phyloP scores from a whole-genome alignment of 2,329 filamentous ascomycete species.

The Blastomyces silverae region DNA sequence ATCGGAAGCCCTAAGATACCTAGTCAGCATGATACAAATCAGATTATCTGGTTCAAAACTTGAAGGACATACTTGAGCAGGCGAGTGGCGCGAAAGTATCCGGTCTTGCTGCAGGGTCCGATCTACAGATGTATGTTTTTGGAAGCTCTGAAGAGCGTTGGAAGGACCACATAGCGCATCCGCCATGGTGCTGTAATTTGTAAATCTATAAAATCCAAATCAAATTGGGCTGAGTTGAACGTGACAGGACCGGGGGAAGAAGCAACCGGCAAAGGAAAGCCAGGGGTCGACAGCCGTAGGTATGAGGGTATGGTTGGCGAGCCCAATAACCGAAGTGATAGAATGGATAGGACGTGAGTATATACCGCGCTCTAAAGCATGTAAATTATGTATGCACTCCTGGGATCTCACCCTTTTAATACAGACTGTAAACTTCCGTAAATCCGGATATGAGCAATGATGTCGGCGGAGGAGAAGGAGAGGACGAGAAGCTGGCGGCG shows the following conservation, averaged over 20 bases:
- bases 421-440: not conserved
- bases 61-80: slow-evolving; percentile 47
- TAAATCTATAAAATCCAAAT: not conserved
- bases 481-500: not conserved
- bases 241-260: not conserved
- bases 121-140: slow-evolving; percentile 62
- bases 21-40: slow-evolving; percentile 17
- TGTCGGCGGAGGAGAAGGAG: not conserved
- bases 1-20: slow-evolving; percentile 53
- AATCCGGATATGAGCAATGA: not conserved
- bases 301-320: not conserved
- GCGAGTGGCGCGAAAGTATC: slow-evolving; percentile 48
- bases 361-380: not conserved
- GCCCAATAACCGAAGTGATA: not conserved
- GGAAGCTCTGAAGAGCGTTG: slow-evolving; percentile 66
- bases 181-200: slow-evolving; percentile 47
- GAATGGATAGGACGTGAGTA: not conserved
- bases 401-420: not conserved
- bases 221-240: not conserved
- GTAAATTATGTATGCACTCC: not conserved
- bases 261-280: not conserved
- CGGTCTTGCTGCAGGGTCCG: slow-evolving; percentile 68
- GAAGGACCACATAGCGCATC: slow-evolving; percentile 67
- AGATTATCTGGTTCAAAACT: slow-evolving; percentile 9
- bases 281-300: not conserved